Base-by-base conservation (phyloP, 441 rosid species). In the Adansonia madagascariensis region DNA sequence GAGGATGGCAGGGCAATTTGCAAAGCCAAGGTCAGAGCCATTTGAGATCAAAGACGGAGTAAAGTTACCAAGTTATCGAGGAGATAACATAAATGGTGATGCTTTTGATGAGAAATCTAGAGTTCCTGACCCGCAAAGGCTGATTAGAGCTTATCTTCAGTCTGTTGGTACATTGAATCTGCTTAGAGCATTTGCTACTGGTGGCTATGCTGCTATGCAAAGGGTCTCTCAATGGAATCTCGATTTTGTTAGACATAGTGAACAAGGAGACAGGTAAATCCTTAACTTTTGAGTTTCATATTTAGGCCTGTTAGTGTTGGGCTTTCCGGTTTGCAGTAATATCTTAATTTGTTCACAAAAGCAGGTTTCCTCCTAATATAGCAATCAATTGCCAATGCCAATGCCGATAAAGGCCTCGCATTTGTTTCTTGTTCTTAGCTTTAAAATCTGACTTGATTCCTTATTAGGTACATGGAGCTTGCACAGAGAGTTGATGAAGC, bases 1-100 rank as follows among this genome's bases (percentile, higher is more conserved):
- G 78, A 88, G 91, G 84, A 85, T 91, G 96, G 96, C 94, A 39
- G 96, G 96, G 71, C 96, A 91, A 77, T 91, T 91, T 74, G 96
- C 94, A 66, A 88, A 88, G 79, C 91, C 91, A 17, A 81, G 91
- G 79, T 88, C 89, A 39, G 91, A 88, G 1, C 24, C 84, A 4
- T 84, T 83, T 77, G 89, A 88, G 86, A 52, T 39, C n/a, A 88
- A 85, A 71, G 88, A 88, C 77, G 91, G 89, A 14, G 85, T 88
- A 63, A 80, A 82, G 80, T 82, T 92, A 44, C 97, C 97, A 1
- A 92, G 97, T 85, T 92, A 92, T 77, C 82, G 93, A 62, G 97
- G 97, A 69, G 97, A 92, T 79, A 90, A 92, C 75, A 82, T 92
- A 70, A 92, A 90, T 72, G 93, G 89, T n/a, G 97, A 92, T 84